phyloP scores from a whole-genome alignment of 139 green algal species.

The Pleodorina starrii region DNA sequence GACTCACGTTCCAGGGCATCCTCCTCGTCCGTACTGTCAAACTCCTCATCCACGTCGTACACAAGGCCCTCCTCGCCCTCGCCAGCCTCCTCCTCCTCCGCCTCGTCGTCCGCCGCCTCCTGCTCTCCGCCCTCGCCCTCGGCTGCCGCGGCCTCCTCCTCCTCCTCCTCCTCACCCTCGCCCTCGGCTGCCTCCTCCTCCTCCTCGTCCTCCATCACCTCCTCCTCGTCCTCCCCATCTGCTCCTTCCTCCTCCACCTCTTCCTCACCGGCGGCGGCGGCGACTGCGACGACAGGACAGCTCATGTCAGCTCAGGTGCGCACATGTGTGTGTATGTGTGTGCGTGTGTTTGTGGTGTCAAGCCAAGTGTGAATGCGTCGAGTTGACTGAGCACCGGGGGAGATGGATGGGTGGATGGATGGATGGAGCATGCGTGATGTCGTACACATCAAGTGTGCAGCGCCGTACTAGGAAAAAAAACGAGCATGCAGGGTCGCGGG shows the following conservation, averaged over 20 bases:
- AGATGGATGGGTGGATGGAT: no score
- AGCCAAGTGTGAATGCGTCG: no score
- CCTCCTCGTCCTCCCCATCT: constrained; percentile 6
- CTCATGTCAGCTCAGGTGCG: no score
- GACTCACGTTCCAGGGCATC: constrained; percentile 39
- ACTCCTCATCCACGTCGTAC: constrained; percentile 51
- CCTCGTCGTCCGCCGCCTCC: background rate
- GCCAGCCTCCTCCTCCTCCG: background rate
- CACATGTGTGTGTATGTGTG: no score
- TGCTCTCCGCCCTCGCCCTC: background rate
- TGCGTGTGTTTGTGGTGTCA: no score
- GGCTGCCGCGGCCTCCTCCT: background rate
- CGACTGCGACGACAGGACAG: no score
- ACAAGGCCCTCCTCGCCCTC: constrained; percentile 5
- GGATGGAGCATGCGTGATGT: no score
- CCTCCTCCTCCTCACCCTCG: background rate
- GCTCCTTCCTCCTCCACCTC: background rate
- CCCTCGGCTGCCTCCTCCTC: background rate
- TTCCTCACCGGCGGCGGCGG: background rate
- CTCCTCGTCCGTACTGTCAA: constrained; percentile 44
- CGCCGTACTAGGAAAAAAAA: no score
- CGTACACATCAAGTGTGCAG: no score
- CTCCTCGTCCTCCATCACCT: background rate
- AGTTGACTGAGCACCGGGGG: no score
- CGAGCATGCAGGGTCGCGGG: no score